phyloP scores from a whole-genome alignment of 148 eudicot species.

The Cornus controversa region DNA sequence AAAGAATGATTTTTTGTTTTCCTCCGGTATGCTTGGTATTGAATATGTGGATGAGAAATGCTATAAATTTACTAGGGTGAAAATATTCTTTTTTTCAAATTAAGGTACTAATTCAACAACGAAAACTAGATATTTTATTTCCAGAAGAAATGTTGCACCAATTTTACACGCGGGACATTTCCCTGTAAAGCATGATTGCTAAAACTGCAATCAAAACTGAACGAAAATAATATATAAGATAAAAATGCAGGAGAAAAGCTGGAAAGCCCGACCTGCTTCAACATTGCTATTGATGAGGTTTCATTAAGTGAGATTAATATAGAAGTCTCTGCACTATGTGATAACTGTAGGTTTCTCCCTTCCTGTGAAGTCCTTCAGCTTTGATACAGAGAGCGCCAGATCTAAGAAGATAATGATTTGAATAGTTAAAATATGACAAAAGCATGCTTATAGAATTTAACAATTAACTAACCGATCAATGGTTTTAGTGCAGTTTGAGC shows the following conservation, averaged over 20 bases:
- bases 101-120: neutral
- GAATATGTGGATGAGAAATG: neutral
- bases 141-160: constrained; percentile 7
- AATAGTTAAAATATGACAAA: neutral
- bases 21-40: neutral
- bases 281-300: constrained; percentile 11
- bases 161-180: constrained; percentile 16
- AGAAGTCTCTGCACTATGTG: constrained; percentile 37
- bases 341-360: constrained; percentile 88
- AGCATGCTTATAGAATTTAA: neutral
- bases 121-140: neutral
- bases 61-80: neutral
- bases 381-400: constrained; percentile 69
- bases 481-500: constrained; percentile 92
- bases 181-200: neutral
- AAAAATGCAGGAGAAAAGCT: constrained; percentile 1
- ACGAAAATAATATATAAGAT: neutral
- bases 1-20: neutral
- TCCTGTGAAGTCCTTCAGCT: constrained; percentile 81
- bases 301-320: constrained; percentile 15
- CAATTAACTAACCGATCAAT: constrained; percentile 62
- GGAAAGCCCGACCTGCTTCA: constrained; percentile 15
- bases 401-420: constrained; percentile 34
- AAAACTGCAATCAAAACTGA: neutral
- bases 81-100: neutral